A percentile compares a stretch with the other conserved stretches of the same genome.
phyloP scores from a whole-genome alignment of 306 rosid genomes.

The Cucumis sativus region Cucumber_9930_V3 NC_026658.2:25014501-25015000 shows the following conservation, averaged over 20 bases:
- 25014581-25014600: constrained; percentile 90
- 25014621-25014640: constrained; percentile 12
- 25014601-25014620: constrained; percentile 89
- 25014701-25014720: constrained; percentile 49
- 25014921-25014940: background rate
- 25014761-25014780: constrained; percentile 80
- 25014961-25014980: background rate
- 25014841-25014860: background rate
- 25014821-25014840: background rate
- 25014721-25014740: constrained; percentile 92
- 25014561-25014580: constrained; percentile 43
- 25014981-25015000: background rate
- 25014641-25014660: background rate
- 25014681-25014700: background rate
- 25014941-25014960: background rate
- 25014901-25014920: background rate
- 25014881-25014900: background rate
- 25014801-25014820: background rate
- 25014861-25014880: background rate
- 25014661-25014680: background rate
- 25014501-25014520: background rate
- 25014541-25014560: constrained; percentile 12
- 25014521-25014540: constrained; percentile 17
- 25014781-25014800: constrained; percentile 33
- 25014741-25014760: constrained; percentile 80